These are phyloP conservation scores for Plasmodium berghei DNA, from an alignment of 169 alveolate species.

Conservation along the genomic window DNA sequence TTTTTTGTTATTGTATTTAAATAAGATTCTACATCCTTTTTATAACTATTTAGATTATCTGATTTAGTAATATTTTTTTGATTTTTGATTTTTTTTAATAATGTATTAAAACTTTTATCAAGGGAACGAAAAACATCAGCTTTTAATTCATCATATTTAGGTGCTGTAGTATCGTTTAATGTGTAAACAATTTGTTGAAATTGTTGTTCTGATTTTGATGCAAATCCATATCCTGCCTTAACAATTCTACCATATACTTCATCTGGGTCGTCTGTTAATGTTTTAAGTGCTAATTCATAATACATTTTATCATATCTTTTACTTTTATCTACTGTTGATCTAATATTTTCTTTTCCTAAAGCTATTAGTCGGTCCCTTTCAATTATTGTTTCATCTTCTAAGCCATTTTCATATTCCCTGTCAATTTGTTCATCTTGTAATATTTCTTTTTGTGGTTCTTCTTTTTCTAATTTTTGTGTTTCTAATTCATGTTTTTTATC, in stretches of 20 bases:
- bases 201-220: not conserved
- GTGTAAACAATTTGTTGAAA: not conserved
- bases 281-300: not conserved
- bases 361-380: not conserved
- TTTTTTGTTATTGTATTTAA: slow-evolving; percentile 12
- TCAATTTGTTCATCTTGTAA: slow-evolving; percentile 28
- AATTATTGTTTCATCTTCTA: slow-evolving; percentile 1
- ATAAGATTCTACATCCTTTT: slow-evolving; percentile 6
- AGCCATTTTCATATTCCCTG: slow-evolving; percentile 12
- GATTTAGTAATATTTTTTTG: slow-evolving; percentile 8
- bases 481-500: slow-evolving; percentile 37
- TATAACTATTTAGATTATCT: not conserved
- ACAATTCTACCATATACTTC: not conserved
- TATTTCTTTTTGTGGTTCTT: slow-evolving; percentile 25
- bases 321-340: not conserved
- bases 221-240: not conserved
- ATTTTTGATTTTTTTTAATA: slow-evolving; percentile 5
- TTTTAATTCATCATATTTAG: slow-evolving; percentile 17
- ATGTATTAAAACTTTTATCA: slow-evolving; percentile 3
- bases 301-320: not conserved
- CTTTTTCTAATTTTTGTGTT: slow-evolving; percentile 34
- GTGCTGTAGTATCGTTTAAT: not conserved
- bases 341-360: not conserved
- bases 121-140: not conserved
- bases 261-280: not conserved